These are phyloP conservation scores for Nicotiana tomentosiformis DNA, from an alignment of 257 asterid species.

Conservation along the genomic window DNA sequence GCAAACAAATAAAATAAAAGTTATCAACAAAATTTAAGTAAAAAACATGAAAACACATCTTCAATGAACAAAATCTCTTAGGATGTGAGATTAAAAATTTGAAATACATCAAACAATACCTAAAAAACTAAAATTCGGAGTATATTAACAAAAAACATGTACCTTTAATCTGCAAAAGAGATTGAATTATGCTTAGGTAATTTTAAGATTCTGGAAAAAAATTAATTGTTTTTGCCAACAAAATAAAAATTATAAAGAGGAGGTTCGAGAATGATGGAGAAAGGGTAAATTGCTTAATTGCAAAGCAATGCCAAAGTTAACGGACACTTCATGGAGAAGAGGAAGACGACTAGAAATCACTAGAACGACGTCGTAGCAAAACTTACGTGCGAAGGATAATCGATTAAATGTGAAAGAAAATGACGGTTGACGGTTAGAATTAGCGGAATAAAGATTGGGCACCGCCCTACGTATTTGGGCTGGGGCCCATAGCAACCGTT, in stretches of 20 bases:
- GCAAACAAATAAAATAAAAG: background rate
- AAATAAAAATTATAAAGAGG: background rate
- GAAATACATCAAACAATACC: background rate
- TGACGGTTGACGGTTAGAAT: background rate
- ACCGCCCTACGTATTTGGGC: slow-evolving; percentile 8
- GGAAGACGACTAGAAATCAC: background rate
- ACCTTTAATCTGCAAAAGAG: slow-evolving; percentile 3
- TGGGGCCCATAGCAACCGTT: background rate
- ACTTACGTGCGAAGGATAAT: too few species aligned
- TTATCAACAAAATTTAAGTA: background rate
- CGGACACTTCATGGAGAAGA: background rate
- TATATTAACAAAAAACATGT: background rate
- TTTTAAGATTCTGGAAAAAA: background rate
- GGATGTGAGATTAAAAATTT: background rate
- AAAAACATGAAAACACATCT: background rate
- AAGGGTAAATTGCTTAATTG: background rate
- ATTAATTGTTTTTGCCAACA: background rate
- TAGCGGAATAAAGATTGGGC: background rate
- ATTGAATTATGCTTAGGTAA: background rate
- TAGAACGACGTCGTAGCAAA: background rate
- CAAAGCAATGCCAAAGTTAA: slow-evolving; percentile 6
- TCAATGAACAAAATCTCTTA: background rate
- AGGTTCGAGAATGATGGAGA: background rate
- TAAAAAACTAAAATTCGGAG: background rate
- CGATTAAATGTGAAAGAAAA: too few species aligned